Base-by-base conservation (phyloP, 1,284 basidiomycete species). In the Violaceomyces palustris region DNA sequence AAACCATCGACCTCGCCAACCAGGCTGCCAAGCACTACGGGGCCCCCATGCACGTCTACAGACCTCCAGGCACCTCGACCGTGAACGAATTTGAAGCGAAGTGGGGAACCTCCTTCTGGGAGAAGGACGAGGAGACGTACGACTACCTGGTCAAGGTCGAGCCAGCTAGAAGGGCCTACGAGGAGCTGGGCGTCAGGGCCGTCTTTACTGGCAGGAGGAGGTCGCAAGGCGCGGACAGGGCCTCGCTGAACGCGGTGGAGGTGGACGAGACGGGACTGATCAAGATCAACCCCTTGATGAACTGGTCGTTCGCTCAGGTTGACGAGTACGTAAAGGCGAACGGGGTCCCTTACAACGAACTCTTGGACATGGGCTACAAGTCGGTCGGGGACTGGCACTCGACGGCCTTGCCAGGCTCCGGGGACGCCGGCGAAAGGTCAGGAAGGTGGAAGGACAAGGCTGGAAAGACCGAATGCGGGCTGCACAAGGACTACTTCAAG, bases 361-460 rank as follows among this genome's bases (percentile, higher is more conserved):
- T 98, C 3, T 80, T 97, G 30, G 84, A 84, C 60, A 81, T 90
- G 70, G 93, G 93, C 1, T 98, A 97, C 79, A 85, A 84, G 66
- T 90, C 87, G 64, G 83, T 98, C 53, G 93, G 93, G 8, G 93
- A 98, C 75, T 93, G 90, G 87, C 94, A 98, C 76, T 92, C 88
- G 55, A 98, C 93, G 0, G 77, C 58, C 0, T 81, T 83, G 23
- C 69, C 74, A 14, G 84, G 84, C 0, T 38, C 54, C 11, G 62
- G 50, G 29, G 72, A 69, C 11, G 53, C 50, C 14, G 85, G 91
- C 62, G 93, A 98, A 77, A 82, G 93, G 29, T 83, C 85, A 1
- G 93, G 93, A 4, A 78, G 93, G 45, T 98, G 93, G 93, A 84
- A 85, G 30, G 88, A 87, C 18, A 86, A 82, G 74, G 68, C 63